Evolutionary conservation across 441 rosid species (phyloP).

Genomic region (Syzygium syzygioides): DNA sequence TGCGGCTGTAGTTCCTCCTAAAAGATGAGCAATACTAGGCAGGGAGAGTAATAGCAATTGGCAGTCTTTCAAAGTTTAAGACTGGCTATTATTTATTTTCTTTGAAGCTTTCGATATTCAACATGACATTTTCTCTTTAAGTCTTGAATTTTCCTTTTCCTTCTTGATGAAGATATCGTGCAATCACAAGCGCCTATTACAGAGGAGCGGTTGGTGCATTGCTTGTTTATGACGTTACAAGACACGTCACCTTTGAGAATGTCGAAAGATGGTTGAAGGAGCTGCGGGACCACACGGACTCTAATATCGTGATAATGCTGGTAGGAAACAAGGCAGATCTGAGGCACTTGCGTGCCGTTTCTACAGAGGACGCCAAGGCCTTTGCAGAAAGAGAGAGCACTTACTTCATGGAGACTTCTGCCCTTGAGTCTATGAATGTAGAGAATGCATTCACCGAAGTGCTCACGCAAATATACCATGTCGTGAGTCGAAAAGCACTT

Average conservation of each 20-base stretch:
- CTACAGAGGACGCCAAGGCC: constrained; percentile 43
- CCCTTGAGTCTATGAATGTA: constrained; percentile 53
- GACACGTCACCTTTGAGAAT: constrained; percentile 16
- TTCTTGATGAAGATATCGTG: constrained; percentile 9
- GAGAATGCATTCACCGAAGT: constrained; percentile 57
- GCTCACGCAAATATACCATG: constrained; percentile 48
- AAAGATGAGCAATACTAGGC: neutral
- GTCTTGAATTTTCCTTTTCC: neutral
- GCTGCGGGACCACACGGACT: constrained; percentile 16
- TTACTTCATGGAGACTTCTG: constrained; percentile 65
- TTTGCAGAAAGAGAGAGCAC: constrained; percentile 55
- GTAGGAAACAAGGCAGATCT: constrained; percentile 14
- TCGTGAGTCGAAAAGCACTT: constrained; percentile 44
- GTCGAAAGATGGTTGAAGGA: constrained; percentile 18
- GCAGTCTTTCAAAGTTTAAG: neutral
- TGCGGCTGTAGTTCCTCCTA: neutral
- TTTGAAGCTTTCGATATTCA: neutral
- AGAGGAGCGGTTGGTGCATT: constrained; percentile 18
- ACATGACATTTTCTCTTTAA: neutral
- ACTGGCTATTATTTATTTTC: neutral
- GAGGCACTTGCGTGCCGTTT: constrained; percentile 40
- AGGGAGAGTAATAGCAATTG: neutral
- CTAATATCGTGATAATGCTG: constrained; percentile 15
- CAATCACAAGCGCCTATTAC: constrained; percentile 16
- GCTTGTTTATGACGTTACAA: constrained; percentile 7